Percentiles rank a stretch among this genome's conserved stretches.
These are phyloP conservation scores for Sporisorium exsertum DNA, from an alignment of 1,284 basidiomycete genomes.

Conservation along the genomic window DNA sequence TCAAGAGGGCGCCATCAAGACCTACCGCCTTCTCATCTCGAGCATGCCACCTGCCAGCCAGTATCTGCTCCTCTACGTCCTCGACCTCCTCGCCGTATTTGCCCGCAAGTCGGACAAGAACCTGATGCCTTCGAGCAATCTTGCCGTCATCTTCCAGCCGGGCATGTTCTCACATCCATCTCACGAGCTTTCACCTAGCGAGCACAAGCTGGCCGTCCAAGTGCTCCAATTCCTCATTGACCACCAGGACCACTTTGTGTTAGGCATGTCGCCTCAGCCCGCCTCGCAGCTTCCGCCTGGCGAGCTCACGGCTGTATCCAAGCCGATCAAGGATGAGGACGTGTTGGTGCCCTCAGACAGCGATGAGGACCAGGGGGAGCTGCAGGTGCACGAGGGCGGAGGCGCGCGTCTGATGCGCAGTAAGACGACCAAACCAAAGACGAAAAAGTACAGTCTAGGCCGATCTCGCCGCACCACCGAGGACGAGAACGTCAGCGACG, in stretches of 20 bases:
- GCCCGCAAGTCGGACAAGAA: constrained; percentile 90
- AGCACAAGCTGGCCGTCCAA: constrained; percentile 86
- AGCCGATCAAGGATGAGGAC: constrained; percentile 36
- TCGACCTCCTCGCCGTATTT: constrained; percentile 95
- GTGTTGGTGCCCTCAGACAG: constrained; percentile 64
- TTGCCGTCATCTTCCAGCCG: constrained; percentile 69
- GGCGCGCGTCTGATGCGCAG: constrained; percentile 57
- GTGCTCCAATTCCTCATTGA: constrained; percentile 95
- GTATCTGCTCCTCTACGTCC: constrained; percentile 92
- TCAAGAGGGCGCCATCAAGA: constrained; percentile 54
- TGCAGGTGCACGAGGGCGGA: constrained; percentile 65
- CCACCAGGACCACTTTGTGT: constrained; percentile 67
- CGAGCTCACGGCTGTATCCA: constrained; percentile 61
- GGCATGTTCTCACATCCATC: constrained; percentile 81
- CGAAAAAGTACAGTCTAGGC: constrained; percentile 23
- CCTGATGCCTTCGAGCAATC: constrained; percentile 88
- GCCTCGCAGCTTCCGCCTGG: constrained; percentile 51
- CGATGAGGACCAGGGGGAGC: constrained; percentile 66
- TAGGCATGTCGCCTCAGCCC: constrained; percentile 62
- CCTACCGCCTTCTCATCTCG: constrained; percentile 85
- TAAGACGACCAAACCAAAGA: constrained; percentile 47
- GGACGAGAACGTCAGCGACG: constrained; percentile 23
- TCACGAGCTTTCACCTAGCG: constrained; percentile 73
- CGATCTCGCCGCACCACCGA: constrained; percentile 20
- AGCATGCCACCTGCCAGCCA: constrained; percentile 88